Evolutionary conservation across 2,329 filamentous ascomycete species (phyloP).

Genomic region (Coniochaeta sp.): DNA sequence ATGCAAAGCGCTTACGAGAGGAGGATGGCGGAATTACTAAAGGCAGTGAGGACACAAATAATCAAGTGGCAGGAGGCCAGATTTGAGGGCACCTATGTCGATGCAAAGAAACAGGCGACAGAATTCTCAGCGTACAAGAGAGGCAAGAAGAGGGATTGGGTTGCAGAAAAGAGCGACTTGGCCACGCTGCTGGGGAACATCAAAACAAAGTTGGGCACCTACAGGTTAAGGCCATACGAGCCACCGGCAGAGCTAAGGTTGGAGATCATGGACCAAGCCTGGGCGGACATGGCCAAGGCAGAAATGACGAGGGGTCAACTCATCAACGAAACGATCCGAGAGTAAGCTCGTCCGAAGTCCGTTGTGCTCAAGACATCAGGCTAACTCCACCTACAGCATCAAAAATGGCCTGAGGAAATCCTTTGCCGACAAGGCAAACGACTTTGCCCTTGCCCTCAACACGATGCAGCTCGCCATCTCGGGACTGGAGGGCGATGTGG

Average conservation of each 20-base stretch:
- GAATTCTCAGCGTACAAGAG: slow-evolving; percentile 87
- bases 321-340: slow-evolving; percentile 97
- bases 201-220: slow-evolving; percentile 96
- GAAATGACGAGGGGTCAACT: slow-evolving; percentile 86
- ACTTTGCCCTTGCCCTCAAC: slow-evolving; percentile 91
- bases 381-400: slow-evolving; percentile 48
- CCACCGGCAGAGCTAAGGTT: slow-evolving; percentile 78
- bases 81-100: slow-evolving; percentile 86
- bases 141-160: slow-evolving; percentile 88
- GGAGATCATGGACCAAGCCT: slow-evolving; percentile 76
- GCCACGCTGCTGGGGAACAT: slow-evolving; percentile 93
- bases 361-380: slow-evolving; percentile 6
- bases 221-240: slow-evolving; percentile 83
- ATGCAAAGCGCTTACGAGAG: slow-evolving; percentile 97
- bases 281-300: slow-evolving; percentile 69
- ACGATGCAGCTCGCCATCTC: slow-evolving; percentile 93
- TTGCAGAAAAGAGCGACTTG: slow-evolving; percentile 94
- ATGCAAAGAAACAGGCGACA: slow-evolving; percentile 80
- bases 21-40: slow-evolving; percentile 77
- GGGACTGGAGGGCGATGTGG: slow-evolving; percentile 92
- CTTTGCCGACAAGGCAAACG: slow-evolving; percentile 97
- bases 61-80: slow-evolving; percentile 69
- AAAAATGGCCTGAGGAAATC: slow-evolving; percentile 89
- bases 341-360: slow-evolving; percentile 44
- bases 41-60: slow-evolving; percentile 66